Evolutionary conservation across 768 basidiomycete species (phyloP).

Genomic region (Amyloporia xantha): DNA sequence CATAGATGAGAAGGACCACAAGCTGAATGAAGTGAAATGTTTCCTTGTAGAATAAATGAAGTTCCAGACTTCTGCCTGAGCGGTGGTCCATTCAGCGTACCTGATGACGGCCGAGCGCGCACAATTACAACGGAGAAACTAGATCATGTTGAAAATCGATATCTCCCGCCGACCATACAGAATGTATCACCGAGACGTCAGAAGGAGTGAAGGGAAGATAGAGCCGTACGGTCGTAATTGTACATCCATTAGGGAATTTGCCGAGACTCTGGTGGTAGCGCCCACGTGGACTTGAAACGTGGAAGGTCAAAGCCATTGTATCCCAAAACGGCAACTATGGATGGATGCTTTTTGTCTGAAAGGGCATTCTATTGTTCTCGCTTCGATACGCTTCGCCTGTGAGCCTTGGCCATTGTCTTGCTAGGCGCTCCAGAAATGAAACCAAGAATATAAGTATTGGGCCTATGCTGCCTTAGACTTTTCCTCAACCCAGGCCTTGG

Average conservation of each 20-base stretch:
- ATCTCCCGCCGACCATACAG: no score
- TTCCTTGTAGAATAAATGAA: no score
- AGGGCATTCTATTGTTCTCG: conserved; percentile 25
- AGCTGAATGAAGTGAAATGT: no score
- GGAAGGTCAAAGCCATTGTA: conserved; percentile 18
- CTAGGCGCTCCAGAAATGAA: conserved; percentile 10
- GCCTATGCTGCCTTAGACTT: conserved; percentile 9
- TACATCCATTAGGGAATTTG: conserved; percentile 5
- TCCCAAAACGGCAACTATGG: conserved; percentile 20
- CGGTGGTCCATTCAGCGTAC: no score
- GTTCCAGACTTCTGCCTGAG: no score
- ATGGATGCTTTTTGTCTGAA: conserved; percentile 16
- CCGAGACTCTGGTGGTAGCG: neutral
- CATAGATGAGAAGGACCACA: no score
- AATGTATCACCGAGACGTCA: neutral
- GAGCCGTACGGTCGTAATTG: conserved; percentile 1
- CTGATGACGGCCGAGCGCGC: no score
- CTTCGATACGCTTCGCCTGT: conserved; percentile 15
- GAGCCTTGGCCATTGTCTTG: conserved; percentile 22
- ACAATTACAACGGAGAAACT: no score
- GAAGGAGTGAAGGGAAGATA: neutral
- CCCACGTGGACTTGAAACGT: conserved; percentile 23
- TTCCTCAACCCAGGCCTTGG: conserved; percentile 25
- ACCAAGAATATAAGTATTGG: conserved; percentile 25
- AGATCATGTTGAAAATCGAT: no score